These are phyloP conservation scores for Boechera divaricarpa DNA, from an alignment of 345 rosid genomes.

Conservation along the genomic window DNA sequence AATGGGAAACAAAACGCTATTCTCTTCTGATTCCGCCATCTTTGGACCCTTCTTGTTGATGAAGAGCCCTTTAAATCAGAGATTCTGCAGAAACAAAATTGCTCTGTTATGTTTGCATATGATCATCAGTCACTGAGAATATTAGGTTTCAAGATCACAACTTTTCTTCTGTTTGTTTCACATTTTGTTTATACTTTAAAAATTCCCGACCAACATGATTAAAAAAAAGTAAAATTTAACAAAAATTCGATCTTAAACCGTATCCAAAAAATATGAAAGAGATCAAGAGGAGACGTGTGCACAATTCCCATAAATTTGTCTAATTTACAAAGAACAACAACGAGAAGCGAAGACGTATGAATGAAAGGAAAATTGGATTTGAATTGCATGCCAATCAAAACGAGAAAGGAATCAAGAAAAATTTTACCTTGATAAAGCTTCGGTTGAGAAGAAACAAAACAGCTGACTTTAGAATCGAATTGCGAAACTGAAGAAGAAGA, in stretches of 20 bases:
- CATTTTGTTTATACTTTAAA: background rate
- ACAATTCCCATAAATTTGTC: background rate
- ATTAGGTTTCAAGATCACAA: background rate
- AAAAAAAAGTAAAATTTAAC: background rate
- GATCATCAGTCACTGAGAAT: background rate
- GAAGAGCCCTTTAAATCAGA: slow-evolving; percentile 20
- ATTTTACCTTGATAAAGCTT: slow-evolving; percentile 5
- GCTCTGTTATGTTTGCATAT: background rate
- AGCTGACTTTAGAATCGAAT: slow-evolving; percentile 24
- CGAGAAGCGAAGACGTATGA: background rate
- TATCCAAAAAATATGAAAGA: background rate
- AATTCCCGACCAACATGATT: slow-evolving; percentile 12
- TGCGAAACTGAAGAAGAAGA: slow-evolving; percentile 16
- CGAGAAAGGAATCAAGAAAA: background rate
- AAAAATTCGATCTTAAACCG: background rate
- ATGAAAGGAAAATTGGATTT: slow-evolving; percentile 3
- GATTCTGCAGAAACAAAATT: slow-evolving; percentile 23
- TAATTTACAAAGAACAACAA: slow-evolving; percentile 11
- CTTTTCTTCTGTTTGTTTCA: background rate
- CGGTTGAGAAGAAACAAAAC: background rate
- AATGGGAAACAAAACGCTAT: slow-evolving; percentile 77
- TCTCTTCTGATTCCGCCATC: slow-evolving; percentile 91
- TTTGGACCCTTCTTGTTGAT: slow-evolving; percentile 36
- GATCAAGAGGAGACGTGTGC: slow-evolving; percentile 6
- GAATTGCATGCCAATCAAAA: slow-evolving; percentile 3